phyloP scores from a whole-genome alignment of 331 rosid genomes.

The Pyracantha coccinea region DNA sequence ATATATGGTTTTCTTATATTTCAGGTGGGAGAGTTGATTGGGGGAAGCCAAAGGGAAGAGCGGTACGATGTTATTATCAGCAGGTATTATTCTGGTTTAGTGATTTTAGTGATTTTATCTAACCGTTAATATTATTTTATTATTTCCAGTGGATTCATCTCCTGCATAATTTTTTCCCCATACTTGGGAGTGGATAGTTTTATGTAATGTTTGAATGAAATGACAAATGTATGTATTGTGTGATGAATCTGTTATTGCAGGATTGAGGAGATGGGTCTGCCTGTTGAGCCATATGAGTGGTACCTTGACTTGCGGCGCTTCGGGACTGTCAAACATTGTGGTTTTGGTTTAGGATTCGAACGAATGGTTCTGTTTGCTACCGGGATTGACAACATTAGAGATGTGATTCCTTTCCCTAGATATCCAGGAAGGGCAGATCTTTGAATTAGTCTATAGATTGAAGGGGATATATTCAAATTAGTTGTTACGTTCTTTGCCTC shows the following conservation, averaged over 20 bases:
- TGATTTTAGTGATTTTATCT: neutral
- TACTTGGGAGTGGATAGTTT: neutral
- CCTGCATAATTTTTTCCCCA: neutral
- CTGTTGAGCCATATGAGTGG: slow-evolving; percentile 93
- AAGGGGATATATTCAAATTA: neutral
- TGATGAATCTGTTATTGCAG: slow-evolving; percentile 30
- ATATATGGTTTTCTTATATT: neutral
- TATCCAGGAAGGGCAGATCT: slow-evolving; percentile 95
- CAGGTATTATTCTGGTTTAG: slow-evolving; percentile 32
- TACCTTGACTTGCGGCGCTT: slow-evolving; percentile 90
- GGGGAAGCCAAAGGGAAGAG: slow-evolving; percentile 94
- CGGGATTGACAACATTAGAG: slow-evolving; percentile 85
- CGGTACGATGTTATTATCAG: slow-evolving; percentile 55
- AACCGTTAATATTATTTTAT: neutral
- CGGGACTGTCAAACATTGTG: slow-evolving; percentile 69
- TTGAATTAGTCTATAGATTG: slow-evolving; percentile 17
- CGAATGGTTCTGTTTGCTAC: slow-evolving; percentile 95
- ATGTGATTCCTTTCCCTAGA: slow-evolving; percentile 91
- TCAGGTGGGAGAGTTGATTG: slow-evolving; percentile 89
- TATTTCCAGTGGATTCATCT: neutral
- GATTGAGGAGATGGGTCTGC: slow-evolving; percentile 65
- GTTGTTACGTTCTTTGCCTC: neutral
- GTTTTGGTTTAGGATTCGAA: slow-evolving; percentile 94
- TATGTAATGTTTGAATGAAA: neutral
- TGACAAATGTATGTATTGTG: neutral